These are phyloP conservation scores for Paramecium biaurelia DNA, from an alignment of 73 alveolate species.

Conservation along the genomic window DNA sequence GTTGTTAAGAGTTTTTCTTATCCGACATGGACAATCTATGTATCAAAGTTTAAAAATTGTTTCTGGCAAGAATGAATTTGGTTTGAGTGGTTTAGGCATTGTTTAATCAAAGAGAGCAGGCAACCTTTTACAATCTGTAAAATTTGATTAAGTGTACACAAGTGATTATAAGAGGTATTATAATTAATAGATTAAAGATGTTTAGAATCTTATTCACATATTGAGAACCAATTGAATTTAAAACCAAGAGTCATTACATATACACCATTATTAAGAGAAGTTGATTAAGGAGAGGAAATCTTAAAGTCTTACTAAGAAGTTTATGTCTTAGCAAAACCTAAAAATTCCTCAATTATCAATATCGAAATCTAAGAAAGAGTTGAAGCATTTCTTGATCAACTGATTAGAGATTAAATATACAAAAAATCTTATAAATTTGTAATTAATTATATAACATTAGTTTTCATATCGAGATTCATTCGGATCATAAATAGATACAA, in stretches of 20 bases:
- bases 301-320: neutral
- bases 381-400: neutral
- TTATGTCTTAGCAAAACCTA: neutral
- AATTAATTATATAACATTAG: neutral
- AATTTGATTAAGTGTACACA: neutral
- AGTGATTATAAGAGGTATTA: conserved; percentile 7
- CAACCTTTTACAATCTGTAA: neutral
- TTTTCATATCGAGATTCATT: neutral
- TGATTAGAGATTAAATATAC: conserved; percentile 1
- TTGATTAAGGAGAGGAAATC: neutral
- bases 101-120: neutral
- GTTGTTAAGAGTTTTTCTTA: neutral
- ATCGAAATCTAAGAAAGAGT: neutral
- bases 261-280: conserved; percentile 24
- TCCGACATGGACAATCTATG: conserved; percentile 30
- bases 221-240: neutral
- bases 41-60: conserved; percentile 11
- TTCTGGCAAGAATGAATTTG: conserved; percentile 30
- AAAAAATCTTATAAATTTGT: conserved; percentile 6
- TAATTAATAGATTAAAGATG: neutral
- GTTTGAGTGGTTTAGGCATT: conserved; percentile 13
- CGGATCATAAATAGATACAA: neutral
- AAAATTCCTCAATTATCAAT: neutral
- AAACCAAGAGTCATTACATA: neutral
- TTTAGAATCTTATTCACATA: neutral